Conservation (phyloP, 208 protist genomes). For the Trypanosoma congolense region DNA sequence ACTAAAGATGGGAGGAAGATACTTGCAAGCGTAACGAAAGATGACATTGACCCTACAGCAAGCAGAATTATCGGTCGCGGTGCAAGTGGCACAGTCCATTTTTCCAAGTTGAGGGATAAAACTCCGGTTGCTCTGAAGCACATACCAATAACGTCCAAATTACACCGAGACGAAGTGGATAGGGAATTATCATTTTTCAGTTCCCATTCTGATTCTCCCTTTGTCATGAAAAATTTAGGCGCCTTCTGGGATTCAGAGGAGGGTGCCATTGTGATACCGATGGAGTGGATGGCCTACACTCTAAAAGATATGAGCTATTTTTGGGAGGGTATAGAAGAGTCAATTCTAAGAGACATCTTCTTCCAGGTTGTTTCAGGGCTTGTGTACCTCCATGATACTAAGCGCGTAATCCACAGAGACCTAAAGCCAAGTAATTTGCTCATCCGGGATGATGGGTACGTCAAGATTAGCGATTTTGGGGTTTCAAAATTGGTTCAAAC, state of each 20-base stretch:
- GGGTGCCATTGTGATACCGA: slow-evolving; percentile 79
- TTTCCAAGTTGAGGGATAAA: slow-evolving; percentile 64
- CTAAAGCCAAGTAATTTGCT: slow-evolving; percentile 97
- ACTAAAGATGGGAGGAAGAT: slow-evolving; percentile 78
- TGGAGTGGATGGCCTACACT: slow-evolving; percentile 90
- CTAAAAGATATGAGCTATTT: slow-evolving; percentile 78
- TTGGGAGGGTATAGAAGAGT: slow-evolving; percentile 78
- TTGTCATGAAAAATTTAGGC: slow-evolving; percentile 87
- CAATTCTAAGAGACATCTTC: slow-evolving; percentile 72
- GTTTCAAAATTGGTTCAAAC: slow-evolving; percentile 88
- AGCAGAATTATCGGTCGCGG: slow-evolving; percentile 69
- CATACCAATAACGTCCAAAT: slow-evolving; percentile 85
- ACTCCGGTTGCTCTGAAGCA: slow-evolving; percentile 76
- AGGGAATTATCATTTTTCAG: slow-evolving; percentile 83
- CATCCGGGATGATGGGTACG: slow-evolving; percentile 85
- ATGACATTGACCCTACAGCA: slow-evolving; percentile 65
- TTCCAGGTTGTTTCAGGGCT: slow-evolving; percentile 85
- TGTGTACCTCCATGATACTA: slow-evolving; percentile 78
- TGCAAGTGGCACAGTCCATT: slow-evolving; percentile 72
- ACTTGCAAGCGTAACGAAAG: slow-evolving; percentile 66
- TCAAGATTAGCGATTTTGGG: slow-evolving; percentile 93
- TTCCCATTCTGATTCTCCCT: slow-evolving; percentile 58
- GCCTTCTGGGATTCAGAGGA: slow-evolving; percentile 85
- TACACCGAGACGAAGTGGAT: slow-evolving; percentile 83
- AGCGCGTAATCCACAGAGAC: slow-evolving; percentile 93